Conservation (phyloP, 2,329 filamentous ascomycete species). For the Fusarium bulbicola region DNA sequence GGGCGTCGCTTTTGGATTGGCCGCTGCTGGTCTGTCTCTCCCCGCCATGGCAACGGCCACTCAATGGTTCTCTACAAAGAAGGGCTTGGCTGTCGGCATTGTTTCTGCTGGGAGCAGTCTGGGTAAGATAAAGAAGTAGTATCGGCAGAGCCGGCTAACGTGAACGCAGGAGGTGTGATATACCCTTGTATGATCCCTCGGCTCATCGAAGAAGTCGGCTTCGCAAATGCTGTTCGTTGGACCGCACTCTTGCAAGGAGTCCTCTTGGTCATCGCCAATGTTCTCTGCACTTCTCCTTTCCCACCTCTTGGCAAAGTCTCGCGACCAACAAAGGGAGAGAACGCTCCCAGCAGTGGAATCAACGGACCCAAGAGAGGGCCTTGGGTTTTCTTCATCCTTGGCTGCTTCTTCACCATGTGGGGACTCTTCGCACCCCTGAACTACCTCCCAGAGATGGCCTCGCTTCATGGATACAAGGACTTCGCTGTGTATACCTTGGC, state of each 20-base stretch:
- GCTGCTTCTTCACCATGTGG: constrained; percentile 1
- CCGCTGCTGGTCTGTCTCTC: neutral
- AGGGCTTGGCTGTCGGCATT: neutral
- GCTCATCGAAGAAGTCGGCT: neutral
- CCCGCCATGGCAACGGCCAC: neutral
- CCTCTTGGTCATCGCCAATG: neutral
- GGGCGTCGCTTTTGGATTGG: neutral
- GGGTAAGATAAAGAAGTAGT: neutral
- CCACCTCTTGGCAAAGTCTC: neutral
- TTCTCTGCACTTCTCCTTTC: neutral
- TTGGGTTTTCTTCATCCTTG: neutral
- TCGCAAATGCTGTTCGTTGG: neutral
- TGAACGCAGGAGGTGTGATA: neutral
- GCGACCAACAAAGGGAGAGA: neutral
- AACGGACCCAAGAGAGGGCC: neutral
- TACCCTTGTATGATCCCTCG: neutral
- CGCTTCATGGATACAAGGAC: neutral
- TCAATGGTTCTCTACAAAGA: neutral
- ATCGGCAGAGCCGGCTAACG: neutral
- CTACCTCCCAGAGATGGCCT: constrained; percentile 1
- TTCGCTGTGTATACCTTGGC: neutral
- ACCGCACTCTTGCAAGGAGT: neutral
- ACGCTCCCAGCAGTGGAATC: neutral
- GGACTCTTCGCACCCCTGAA: neutral
- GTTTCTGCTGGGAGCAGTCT: neutral